phyloP scores from a whole-genome alignment of 345 rosid species.

The Melaleuca quinquenervia region DNA sequence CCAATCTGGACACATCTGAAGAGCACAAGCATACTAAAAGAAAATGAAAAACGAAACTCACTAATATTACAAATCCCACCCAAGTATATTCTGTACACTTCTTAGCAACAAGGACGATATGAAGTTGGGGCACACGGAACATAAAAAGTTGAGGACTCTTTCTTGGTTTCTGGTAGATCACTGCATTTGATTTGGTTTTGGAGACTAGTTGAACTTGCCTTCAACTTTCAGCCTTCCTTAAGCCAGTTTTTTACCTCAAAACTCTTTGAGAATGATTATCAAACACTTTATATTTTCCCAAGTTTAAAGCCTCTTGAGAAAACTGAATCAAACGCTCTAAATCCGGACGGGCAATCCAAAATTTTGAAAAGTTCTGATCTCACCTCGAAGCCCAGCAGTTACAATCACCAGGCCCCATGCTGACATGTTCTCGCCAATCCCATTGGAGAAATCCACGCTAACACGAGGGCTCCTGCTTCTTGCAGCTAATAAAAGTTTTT shows the following conservation, averaged over 20 bases:
- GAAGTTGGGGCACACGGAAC: background rate
- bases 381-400: slow-evolving; percentile 78
- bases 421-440: slow-evolving; percentile 37
- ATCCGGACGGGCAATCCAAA: slow-evolving; percentile 83
- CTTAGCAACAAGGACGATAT: background rate
- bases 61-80: background rate
- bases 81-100: background rate
- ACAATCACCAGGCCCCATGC: slow-evolving; percentile 93
- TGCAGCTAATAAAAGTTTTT: slow-evolving; percentile 41
- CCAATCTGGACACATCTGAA: background rate
- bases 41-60: background rate
- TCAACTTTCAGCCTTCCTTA: no score
- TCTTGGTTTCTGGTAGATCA: background rate
- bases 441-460: slow-evolving; percentile 40
- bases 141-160: background rate
- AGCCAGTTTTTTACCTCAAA: no score
- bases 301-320: no score
- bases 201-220: no score
- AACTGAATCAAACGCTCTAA: slow-evolving; percentile 1
- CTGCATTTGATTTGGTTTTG: no score
- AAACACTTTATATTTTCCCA: no score
- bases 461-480: slow-evolving; percentile 38
- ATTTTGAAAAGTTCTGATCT: slow-evolving; percentile 79
- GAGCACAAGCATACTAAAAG: background rate
- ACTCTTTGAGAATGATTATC: no score